These are phyloP conservation scores for Cupressus sempervirens DNA, from an alignment of 75 land plant species.

Conservation along the genomic window DNA sequence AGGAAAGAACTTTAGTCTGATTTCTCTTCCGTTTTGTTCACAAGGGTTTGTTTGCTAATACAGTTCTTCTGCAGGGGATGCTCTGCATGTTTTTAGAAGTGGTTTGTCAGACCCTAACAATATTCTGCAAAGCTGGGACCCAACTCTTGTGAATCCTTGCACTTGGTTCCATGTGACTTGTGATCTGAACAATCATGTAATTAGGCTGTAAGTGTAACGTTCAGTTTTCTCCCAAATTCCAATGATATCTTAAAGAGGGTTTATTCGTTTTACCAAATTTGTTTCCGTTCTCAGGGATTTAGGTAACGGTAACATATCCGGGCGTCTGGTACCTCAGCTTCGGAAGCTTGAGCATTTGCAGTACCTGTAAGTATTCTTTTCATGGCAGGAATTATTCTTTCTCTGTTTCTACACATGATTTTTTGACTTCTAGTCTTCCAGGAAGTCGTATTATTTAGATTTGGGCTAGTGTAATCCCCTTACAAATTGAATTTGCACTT, in stretches of 20 bases:
- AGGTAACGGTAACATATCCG: slow-evolving; percentile 38
- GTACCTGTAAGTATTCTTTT: slow-evolving; percentile 27
- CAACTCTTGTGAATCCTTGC: slow-evolving; percentile 48
- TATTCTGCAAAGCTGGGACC: slow-evolving; percentile 55
- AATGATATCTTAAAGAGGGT: neutral
- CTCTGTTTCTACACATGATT: neutral
- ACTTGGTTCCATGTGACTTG: slow-evolving; percentile 60
- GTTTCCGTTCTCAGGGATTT: slow-evolving; percentile 23
- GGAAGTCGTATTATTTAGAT: too few relatives aligned
- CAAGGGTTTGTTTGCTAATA: neutral
- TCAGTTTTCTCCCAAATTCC: neutral
- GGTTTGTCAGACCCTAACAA: slow-evolving; percentile 41
- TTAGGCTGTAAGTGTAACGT: slow-evolving; percentile 27
- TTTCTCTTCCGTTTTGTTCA: neutral
- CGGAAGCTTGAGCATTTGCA: slow-evolving; percentile 34
- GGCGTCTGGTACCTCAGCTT: slow-evolving; percentile 32
- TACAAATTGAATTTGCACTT: neutral
- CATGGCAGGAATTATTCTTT: neutral
- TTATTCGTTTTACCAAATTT: neutral
- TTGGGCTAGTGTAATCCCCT: neutral
- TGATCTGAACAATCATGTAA: slow-evolving; percentile 29
- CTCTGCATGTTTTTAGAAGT: slow-evolving; percentile 31
- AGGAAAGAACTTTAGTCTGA: neutral
- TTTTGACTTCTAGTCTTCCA: neutral
- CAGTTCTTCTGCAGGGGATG: slow-evolving; percentile 30